Base-by-base conservation (phyloP, 2,329 filamentous ascomycete species). In the Fusarium stilboides region DNA sequence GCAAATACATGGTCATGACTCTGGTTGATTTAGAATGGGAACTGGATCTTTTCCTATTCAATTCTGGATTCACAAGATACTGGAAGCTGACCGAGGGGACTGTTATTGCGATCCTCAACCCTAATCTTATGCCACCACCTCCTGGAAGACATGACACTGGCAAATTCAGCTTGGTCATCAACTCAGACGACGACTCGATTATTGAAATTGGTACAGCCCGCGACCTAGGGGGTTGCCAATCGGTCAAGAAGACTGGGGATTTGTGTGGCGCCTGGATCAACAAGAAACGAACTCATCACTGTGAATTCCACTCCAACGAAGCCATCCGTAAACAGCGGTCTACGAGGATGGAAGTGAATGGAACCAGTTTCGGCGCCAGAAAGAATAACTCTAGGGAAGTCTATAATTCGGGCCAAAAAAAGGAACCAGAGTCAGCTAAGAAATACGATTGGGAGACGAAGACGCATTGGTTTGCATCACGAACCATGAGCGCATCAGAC, bases 41-140 rank as follows among this genome's bases (percentile, higher is more conserved):
- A 73, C 80, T 99, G 14, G 94, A 98, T 69, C 86, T 98, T 42
- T 98, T 94, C 74, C 87, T 99, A 15, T 99, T 99, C 80, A 92
- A 93, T 74, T 90, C 91, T 0, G 97, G 94, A 8, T 98, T 98
- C 74, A 91, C 93, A 17, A 90, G 92, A 56, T 99, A 96, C 82
- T 98, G 95, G 91, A 97, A 97, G 77, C 84, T 98, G n/a, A 90
- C 90, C 0, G 88, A 93, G 3, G 96, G 96, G n/a, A 98, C 94
- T 0, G 87, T 98, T 2, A 85, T 99, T 57, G 96, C 95, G 7
- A 92, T 99, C 26, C 85, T 99, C 31, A 99, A 99, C 76, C 96
- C 96, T 2, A 89, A 85, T 19, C 91, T 98, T 72, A 93, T 99
- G 89, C 94, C 95, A 5, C 95, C 95, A 0, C 92, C 92, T 1